phyloP scores from a whole-genome alignment of 2,329 filamentous ascomycete genomes.

The Bipolaris gigantea region DNA sequence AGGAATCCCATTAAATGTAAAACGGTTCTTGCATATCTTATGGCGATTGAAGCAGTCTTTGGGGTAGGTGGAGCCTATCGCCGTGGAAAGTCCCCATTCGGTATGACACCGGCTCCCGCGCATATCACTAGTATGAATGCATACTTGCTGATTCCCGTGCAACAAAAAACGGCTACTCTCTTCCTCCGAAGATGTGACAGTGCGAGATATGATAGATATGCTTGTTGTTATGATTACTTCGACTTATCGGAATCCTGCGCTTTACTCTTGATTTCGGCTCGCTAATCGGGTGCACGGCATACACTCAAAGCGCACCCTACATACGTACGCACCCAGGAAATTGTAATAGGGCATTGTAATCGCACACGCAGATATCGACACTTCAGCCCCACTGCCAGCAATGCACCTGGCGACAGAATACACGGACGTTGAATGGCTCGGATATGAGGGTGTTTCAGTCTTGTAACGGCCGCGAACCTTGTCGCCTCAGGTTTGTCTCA shows the following conservation, averaged over 20 bases:
- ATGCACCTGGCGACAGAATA: neutral
- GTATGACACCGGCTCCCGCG: too few relatives aligned
- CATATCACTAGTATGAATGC: too few relatives aligned
- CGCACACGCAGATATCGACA: neutral
- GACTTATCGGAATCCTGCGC: neutral
- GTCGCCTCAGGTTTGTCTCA: constrained; percentile 23
- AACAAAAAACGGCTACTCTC: neutral
- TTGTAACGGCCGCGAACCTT: constrained; percentile 7
- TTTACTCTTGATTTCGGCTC: neutral
- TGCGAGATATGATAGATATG: neutral
- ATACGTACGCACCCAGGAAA: neutral
- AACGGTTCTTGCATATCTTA: too few relatives aligned
- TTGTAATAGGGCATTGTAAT: neutral
- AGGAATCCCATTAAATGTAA: too few relatives aligned
- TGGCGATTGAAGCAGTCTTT: too few relatives aligned
- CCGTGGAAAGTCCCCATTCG: too few relatives aligned
- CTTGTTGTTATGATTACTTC: neutral
- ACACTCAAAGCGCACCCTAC: too few relatives aligned
- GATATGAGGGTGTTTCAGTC: constrained; percentile 16
- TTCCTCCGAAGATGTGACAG: neutral
- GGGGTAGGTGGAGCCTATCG: too few relatives aligned
- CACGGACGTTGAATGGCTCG: neutral
- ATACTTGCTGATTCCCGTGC: too few relatives aligned
- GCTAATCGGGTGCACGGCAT: too few relatives aligned
- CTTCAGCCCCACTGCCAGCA: neutral